Percentiles rank a stretch among this genome's conserved stretches.
Evolutionary conservation across 163 green algal genomes (phyloP).

Genomic region (Botryococcus braunii): DNA sequence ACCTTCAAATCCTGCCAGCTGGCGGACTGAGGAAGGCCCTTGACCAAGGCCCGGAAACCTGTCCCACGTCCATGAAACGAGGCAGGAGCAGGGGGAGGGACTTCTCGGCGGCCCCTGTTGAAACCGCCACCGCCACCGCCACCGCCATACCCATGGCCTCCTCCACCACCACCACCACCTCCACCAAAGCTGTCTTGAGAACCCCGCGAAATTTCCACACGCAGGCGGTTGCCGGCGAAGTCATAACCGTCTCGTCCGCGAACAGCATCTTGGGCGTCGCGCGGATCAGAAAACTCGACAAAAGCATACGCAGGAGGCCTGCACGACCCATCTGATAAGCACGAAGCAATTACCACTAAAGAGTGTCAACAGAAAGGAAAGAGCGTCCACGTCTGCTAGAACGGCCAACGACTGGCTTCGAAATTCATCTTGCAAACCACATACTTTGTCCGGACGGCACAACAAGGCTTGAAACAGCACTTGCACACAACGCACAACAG

Average conservation of each 20-base stretch:
- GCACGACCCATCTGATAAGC: too few species aligned
- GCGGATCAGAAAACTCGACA: slow-evolving; percentile 63
- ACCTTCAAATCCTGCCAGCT: slow-evolving; percentile 92
- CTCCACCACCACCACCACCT: slow-evolving; percentile 18
- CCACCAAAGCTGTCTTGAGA: background rate
- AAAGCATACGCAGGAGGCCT: slow-evolving; percentile 80
- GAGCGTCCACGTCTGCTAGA: too few species aligned
- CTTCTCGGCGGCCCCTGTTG: slow-evolving; percentile 6
- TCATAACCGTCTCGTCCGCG: slow-evolving; percentile 76
- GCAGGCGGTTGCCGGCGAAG: slow-evolving; percentile 63
- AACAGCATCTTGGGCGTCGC: slow-evolving; percentile 82
- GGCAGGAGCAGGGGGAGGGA: slow-evolving; percentile 7
- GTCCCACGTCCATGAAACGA: slow-evolving; percentile 17
- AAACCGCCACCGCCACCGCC: slow-evolving; percentile 14
- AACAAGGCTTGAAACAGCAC: too few species aligned
- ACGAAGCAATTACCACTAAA: too few species aligned
- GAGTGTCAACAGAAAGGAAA: too few species aligned
- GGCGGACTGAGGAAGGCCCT: slow-evolving; percentile 65
- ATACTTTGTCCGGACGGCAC: too few species aligned
- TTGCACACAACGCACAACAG: too few species aligned
- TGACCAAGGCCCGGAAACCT: slow-evolving; percentile 60
- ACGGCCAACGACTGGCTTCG: too few species aligned
- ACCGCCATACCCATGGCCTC: slow-evolving; percentile 10
- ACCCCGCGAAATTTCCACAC: slow-evolving; percentile 64
- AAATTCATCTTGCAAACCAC: too few species aligned